Base-by-base conservation (phyloP, 2,329 filamentous ascomycete genomes). In the Talaromyces piceae region DNA sequence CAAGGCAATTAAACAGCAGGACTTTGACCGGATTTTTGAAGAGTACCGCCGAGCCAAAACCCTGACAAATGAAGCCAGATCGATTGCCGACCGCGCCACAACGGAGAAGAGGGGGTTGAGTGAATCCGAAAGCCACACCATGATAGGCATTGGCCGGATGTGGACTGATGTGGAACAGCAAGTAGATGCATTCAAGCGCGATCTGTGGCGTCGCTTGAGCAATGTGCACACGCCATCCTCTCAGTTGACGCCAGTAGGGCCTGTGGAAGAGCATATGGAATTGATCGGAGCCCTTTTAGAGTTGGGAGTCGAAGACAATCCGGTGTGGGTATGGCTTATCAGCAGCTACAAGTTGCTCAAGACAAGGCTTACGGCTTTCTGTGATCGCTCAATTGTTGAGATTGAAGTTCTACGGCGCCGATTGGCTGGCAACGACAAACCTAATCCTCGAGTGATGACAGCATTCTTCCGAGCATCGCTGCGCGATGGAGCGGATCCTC, bases 91-190 rank as follows among this genome's bases (percentile, higher is more conserved):
- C 33, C 74, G 75, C 37, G 77, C 77, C 16, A 71, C 71, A 41
- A 73, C 73, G 54, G 70, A 70, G 16, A 66, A 70, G 22, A 72
- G 75, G 41, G 74, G 80, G 8, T 79, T 91, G 7, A 83, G 81
- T 11, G 91, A 97, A 61, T 75, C 81, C 18, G 84, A 97, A 62
- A 80, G 93, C 11, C 88, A 95, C 65, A 86, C 90, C 54, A 84
- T 98, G 54, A 75, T 98, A 43, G 79, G 95, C 44, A 91, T 91
- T 6, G 91, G 87, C 5, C 83, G 91, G 47, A 94, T 98, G 86
- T 98, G 93, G 93, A 80, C 87, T 56, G 91, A 96, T 66, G 88
- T 96, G 8, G 86, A 94, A 55, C 82, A 88, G 44, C 91, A 96
- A 61, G 83, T 96, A 18, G 83, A 91, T 56, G 69, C 75, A 2